These are phyloP conservation scores for Backusella psychrophila DNA, from an alignment of 192 early-diverging fungal genomes.

Conservation along the genomic window DNA sequence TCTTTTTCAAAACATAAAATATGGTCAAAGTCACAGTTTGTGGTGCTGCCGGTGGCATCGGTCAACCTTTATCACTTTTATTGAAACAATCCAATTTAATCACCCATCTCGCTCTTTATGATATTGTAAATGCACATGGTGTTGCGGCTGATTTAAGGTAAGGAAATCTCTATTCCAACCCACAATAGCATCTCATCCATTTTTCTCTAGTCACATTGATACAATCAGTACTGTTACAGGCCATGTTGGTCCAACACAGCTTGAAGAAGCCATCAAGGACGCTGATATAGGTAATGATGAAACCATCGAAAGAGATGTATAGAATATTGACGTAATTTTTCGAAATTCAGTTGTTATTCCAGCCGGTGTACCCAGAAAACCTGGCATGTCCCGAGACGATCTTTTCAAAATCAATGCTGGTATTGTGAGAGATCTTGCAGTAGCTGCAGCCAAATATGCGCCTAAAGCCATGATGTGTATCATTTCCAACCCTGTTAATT, in stretches of 20 bases:
- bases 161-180: constrained; percentile 12
- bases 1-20: background rate
- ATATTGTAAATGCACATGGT: constrained; percentile 97
- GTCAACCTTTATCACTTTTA: constrained; percentile 94
- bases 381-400: constrained; percentile 98
- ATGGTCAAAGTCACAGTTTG: constrained; percentile 59
- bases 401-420: constrained; percentile 98
- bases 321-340: constrained; percentile 5
- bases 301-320: background rate
- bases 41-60: constrained; percentile 92
- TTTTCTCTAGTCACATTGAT: constrained; percentile 71
- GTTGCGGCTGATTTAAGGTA: constrained; percentile 86
- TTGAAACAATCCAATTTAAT: constrained; percentile 88
- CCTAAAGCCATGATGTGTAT: constrained; percentile 86
- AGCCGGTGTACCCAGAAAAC: constrained; percentile 97
- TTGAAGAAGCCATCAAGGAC: constrained; percentile 66
- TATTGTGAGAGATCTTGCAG: constrained; percentile 85
- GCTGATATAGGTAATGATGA: constrained; percentile 44
- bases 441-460: constrained; percentile 72
- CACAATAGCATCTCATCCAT: background rate
- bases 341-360: constrained; percentile 76
- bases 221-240: constrained; percentile 74
- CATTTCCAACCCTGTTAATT: constrained; percentile 99
- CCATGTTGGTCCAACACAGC: constrained; percentile 62
- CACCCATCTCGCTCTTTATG: constrained; percentile 87